phyloP scores from a whole-genome alignment of 2,329 filamentous ascomycete species.

The Claviceps maximensis region DNA sequence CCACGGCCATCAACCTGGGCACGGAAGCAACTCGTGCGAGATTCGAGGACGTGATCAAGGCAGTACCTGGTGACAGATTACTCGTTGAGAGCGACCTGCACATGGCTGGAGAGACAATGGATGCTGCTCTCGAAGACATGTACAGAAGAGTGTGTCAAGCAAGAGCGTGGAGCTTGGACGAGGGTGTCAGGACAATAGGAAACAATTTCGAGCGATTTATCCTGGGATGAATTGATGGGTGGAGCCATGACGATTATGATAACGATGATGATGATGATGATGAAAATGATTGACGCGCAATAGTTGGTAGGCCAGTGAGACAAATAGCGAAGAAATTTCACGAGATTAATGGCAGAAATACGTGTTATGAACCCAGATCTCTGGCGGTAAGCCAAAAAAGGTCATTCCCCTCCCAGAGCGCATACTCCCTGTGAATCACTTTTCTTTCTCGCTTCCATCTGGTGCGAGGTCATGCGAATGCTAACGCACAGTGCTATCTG shows the following conservation, averaged over 20 bases:
- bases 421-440: no score
- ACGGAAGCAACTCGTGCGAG: slow-evolving; percentile 30
- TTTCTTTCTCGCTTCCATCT: no score
- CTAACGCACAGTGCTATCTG: no score
- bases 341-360: no score
- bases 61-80: slow-evolving; percentile 63
- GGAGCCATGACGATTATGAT: not conserved
- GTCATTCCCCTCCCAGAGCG: no score
- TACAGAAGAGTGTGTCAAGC: slow-evolving; percentile 62
- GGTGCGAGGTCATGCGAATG: no score
- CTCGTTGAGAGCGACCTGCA: slow-evolving; percentile 88
- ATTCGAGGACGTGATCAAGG: slow-evolving; percentile 53
- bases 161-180: slow-evolving; percentile 62
- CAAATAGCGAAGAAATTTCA: no score
- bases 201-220: slow-evolving; percentile 69
- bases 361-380: no score
- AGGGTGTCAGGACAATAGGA: slow-evolving; percentile 55
- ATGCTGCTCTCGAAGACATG: slow-evolving; percentile 60
- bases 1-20: slow-evolving; percentile 65
- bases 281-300: not conserved
- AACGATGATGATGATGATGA: not conserved
- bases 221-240: slow-evolving; percentile 34
- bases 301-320: not conserved
- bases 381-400: no score
- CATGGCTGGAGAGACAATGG: slow-evolving; percentile 69